Base-by-base conservation (phyloP, 805 yeast genomes). In the Peterozyma toletana region DNA sequence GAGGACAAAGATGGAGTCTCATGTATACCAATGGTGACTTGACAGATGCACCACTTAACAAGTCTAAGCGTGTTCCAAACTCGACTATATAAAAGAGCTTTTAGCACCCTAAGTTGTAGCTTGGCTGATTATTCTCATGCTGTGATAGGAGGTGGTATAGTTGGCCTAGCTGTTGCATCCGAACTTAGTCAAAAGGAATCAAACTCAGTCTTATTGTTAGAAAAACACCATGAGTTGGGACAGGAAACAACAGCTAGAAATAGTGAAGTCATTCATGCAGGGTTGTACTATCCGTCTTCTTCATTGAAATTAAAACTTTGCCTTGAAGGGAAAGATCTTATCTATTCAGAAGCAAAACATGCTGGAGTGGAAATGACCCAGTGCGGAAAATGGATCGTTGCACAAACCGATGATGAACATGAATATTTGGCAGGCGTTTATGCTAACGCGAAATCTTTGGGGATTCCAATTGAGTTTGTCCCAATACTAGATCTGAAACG, bases 221-320 rank as follows among this genome's bases (percentile, higher is more conserved):
- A 89, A 53, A 78, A 83, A 54, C 78, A 88, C 57, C 59, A 63
- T 1, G 67, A 68, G 33, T 58, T 78, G 40, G 96, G 96, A 1
- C 73, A 75, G 51, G 96, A 89, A 53, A 87, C 96, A 0, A 83
- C 95, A 5, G 75, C 91, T n/a, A 68, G 96, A 42, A 89, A 89
- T 66, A 85, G 95, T 2, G 97, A 90, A 56, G 97, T 90, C 21
- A 83, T 89, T 18, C 97, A 89, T 62, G 96, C 96, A 0, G 96
- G 96, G 0, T 54, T 89, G 6, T 90, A 90, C 58, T 84, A 86
- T 54, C 95, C 96, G 0, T 63, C 67, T 9, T 75, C 76, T 46
- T 72, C 84, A 2, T 66, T 90, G 43, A 83, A 86, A 55, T 77
- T 86, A 0, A 62, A 68, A 50, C 62, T 89, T 29, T 90, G 96